A percentile compares a stretch with the other conserved stretches of the same genome.
Evolutionary conservation across 495 filamentous ascomycete genomes (phyloP).

Genomic region (Trichoderma virens): DNA sequence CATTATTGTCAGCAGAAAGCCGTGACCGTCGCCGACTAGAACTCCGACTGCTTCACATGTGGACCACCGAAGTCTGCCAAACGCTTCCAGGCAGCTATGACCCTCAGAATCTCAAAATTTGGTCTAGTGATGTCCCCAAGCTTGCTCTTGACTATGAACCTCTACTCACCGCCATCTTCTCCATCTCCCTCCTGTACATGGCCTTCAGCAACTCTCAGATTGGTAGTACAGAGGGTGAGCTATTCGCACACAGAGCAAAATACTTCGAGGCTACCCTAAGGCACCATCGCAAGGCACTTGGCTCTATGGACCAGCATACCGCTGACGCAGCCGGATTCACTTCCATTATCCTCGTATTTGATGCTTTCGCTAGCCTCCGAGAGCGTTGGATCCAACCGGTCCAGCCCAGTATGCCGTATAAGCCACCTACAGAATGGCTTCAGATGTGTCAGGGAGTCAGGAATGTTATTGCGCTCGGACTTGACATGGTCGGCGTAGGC

Average conservation of each 20-base stretch:
- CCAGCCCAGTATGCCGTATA: background rate
- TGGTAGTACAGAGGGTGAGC: background rate
- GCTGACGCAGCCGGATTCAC: background rate
- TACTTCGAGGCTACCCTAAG: background rate
- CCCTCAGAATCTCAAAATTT: background rate
- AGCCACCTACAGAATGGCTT: background rate
- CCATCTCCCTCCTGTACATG: background rate
- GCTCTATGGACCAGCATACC: background rate
- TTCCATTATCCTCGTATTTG: background rate
- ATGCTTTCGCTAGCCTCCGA: background rate
- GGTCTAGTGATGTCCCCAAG: background rate
- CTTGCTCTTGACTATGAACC: conserved; percentile 2
- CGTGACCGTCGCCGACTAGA: background rate
- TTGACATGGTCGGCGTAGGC: background rate
- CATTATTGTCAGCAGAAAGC: background rate
- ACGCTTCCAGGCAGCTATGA: background rate
- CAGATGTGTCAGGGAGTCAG: conserved; percentile 1
- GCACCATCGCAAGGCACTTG: background rate
- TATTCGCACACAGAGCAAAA: background rate
- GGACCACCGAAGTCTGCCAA: background rate
- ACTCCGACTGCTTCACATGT: background rate
- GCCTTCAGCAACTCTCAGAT: background rate
- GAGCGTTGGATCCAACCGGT: background rate
- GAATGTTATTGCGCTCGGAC: background rate
- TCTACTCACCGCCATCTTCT: background rate